Conservation (phyloP, 2,329 filamentous ascomycete genomes). For the Colletotrichum sidae region DNA sequence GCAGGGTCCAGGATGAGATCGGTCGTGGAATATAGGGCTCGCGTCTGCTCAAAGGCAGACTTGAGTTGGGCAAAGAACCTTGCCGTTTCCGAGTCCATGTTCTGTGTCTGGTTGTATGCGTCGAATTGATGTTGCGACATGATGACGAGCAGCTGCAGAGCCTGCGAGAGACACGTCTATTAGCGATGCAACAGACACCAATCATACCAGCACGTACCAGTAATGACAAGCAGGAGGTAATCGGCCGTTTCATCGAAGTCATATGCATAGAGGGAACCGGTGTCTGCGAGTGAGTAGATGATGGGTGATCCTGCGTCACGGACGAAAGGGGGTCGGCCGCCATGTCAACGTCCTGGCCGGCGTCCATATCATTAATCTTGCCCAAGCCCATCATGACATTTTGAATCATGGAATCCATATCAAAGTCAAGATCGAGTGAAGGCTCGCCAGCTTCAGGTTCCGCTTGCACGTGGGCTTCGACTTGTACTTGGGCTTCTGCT, state of each 20-base stretch:
- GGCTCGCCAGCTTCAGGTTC: not conserved
- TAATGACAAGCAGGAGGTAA: conserved; percentile 53
- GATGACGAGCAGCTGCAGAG: conserved; percentile 52
- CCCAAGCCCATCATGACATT: conserved; percentile 45
- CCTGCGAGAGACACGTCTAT: conserved; percentile 41
- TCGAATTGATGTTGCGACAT: conserved; percentile 52
- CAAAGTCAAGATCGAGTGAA: conserved; percentile 41
- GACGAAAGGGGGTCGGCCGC: conserved; percentile 28
- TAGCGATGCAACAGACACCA: conserved; percentile 33
- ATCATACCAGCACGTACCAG: conserved; percentile 48
- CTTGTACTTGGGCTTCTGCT: too few relatives aligned
- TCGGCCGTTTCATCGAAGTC: conserved; percentile 52
- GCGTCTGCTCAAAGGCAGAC: conserved; percentile 47
- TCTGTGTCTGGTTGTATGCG: conserved; percentile 47
- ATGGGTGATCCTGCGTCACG: conserved; percentile 38
- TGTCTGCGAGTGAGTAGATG: conserved; percentile 40
- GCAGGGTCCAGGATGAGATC: conserved; percentile 46
- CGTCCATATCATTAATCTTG: conserved; percentile 43
- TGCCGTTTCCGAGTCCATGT: conserved; percentile 48
- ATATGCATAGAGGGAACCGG: conserved; percentile 51
- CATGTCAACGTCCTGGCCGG: conserved; percentile 43
- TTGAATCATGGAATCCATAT: conserved; percentile 40
- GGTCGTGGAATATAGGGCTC: conserved; percentile 48
- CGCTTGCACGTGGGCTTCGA: too few relatives aligned
- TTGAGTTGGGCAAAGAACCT: conserved; percentile 47